phyloP scores from a whole-genome alignment of 495 filamentous ascomycete genomes.

The Penicillium cosmopolitanum region DNA sequence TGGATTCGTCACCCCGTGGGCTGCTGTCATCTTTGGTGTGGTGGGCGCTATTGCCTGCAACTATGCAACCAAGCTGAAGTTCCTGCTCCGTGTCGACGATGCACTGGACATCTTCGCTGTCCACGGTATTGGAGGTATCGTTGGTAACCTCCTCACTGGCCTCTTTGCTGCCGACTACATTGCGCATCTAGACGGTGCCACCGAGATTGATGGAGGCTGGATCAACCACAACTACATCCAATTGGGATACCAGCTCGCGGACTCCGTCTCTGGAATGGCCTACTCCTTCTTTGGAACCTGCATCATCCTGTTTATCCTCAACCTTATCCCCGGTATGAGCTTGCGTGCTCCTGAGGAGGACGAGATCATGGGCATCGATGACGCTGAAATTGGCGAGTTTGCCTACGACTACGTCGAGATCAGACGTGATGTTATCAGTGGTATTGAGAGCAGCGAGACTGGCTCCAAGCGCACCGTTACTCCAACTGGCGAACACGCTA shows the following conservation, averaged over 20 bases:
- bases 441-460: slow-evolving; percentile 47
- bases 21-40: slow-evolving; percentile 87
- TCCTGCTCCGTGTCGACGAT: slow-evolving; percentile 82
- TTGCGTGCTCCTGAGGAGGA: slow-evolving; percentile 83
- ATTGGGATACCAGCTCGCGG: slow-evolving; percentile 84
- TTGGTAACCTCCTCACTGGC: slow-evolving; percentile 87
- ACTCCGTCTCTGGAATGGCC: slow-evolving; percentile 77
- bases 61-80: slow-evolving; percentile 97
- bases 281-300: slow-evolving; percentile 89
- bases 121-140: slow-evolving; percentile 83
- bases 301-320: slow-evolving; percentile 85
- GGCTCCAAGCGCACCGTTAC: slow-evolving; percentile 41
- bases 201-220: slow-evolving; percentile 81
- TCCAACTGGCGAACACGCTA: slow-evolving; percentile 25
- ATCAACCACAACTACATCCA: slow-evolving; percentile 90
- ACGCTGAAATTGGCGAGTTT: slow-evolving; percentile 96
- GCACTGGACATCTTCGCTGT: slow-evolving; percentile 94
- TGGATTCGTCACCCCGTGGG: slow-evolving; percentile 89
- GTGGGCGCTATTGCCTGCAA: slow-evolving; percentile 86
- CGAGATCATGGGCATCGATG: slow-evolving; percentile 91
- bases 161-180: slow-evolving; percentile 95
- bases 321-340: slow-evolving; percentile 80
- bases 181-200: slow-evolving; percentile 79
- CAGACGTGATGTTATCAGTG: slow-evolving; percentile 77
- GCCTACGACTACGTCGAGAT: slow-evolving; percentile 98